Evolutionary conservation across 73 alveolate species (phyloP), one percentile per base, ranked within the genome.

Genomic region (Symbiodinium pilosum): DNA sequence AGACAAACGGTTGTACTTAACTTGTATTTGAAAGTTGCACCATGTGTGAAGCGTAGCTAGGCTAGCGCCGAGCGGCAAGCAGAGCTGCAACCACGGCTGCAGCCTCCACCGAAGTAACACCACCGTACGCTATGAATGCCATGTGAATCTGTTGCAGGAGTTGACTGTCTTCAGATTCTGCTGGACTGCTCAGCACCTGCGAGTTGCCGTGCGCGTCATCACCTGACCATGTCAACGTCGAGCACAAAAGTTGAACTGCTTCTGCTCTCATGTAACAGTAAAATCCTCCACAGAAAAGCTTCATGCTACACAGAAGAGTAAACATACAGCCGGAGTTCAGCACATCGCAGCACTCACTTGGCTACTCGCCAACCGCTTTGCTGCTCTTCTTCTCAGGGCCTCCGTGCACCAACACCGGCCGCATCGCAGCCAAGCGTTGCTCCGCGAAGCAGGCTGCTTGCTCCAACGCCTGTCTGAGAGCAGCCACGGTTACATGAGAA

Each of bases 401-500:
- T 64, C 30, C 81, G 34, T 64, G 81, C 81, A 64, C 81, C 81
- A 64, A 26, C 34, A 64, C 21, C 34, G 81, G 81, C 40, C 81
- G 81, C 81, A 28, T 64, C 9, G 81, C 81, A 7, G 20, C 34
- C 81, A 64, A 64, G 39, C 30, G 81, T 18, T 28, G 81, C 38
- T 64, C 81, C 38, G 81, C 81, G 34, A 64, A 64, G 81, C 81
- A 28, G 3, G 81, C 81, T n/a, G 81, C 81, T 64, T 28, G 81
- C 81, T 4, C 81, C 0, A 64, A 38, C 12, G 81, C 81, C 81
- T 64, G n/a, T 64, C 41, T 38, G 34, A 54, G 12, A 26, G 34
- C 81, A 11, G 34, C 73, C 0, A 47, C 64, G 16, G 64, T 47
- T 16, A 24, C 68, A 51, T 51, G 28, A n/a, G n/a, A n/a, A n/a